These are phyloP conservation scores for Penicillium mononematosum DNA, from an alignment of 495 filamentous ascomycete species.

Conservation along the genomic window DNA sequence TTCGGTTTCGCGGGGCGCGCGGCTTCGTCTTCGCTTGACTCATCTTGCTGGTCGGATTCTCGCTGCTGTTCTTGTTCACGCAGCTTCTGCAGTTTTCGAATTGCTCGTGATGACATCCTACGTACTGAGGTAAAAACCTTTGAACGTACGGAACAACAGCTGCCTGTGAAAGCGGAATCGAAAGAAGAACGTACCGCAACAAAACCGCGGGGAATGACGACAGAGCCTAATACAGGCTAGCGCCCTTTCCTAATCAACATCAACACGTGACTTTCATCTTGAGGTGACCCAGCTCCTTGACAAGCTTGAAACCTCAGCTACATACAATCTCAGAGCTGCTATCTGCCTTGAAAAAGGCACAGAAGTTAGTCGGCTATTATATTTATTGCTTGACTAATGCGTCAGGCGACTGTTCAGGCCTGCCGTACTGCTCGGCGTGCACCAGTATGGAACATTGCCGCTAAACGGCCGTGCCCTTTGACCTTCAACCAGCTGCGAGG, in stretches of 20 bases:
- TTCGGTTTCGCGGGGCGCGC: slow-evolving; percentile 37
- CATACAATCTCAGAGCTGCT: slow-evolving; percentile 6
- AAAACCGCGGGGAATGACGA: slow-evolving; percentile 45
- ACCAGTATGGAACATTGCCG: slow-evolving; percentile 52
- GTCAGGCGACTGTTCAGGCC: slow-evolving; percentile 61
- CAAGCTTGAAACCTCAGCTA: slow-evolving; percentile 14
- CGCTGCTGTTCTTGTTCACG: slow-evolving; percentile 62
- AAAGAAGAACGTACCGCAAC: slow-evolving; percentile 8
- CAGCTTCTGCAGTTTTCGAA: slow-evolving; percentile 71
- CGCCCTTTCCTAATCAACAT: slow-evolving; percentile 9
- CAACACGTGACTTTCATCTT: slow-evolving; percentile 25
- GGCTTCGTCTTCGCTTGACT: slow-evolving; percentile 51
- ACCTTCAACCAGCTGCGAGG: slow-evolving; percentile 48
- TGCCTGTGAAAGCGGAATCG: not conserved
- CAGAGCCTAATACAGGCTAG: slow-evolving; percentile 33
- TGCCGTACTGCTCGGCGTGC: slow-evolving; percentile 61
- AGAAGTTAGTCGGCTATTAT: not conserved
- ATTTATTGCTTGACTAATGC: slow-evolving; percentile 48
- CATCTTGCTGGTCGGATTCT: slow-evolving; percentile 47
- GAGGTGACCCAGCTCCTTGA: slow-evolving; percentile 17
- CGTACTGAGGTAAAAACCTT: not conserved
- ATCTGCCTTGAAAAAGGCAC: slow-evolving; percentile 14
- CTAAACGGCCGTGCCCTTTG: slow-evolving; percentile 45
- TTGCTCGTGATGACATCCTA: slow-evolving; percentile 75
- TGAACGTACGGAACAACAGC: not conserved